Evolutionary conservation across 306 rosid species (phyloP).

Genomic region (Canavalia gladiata): DNA sequence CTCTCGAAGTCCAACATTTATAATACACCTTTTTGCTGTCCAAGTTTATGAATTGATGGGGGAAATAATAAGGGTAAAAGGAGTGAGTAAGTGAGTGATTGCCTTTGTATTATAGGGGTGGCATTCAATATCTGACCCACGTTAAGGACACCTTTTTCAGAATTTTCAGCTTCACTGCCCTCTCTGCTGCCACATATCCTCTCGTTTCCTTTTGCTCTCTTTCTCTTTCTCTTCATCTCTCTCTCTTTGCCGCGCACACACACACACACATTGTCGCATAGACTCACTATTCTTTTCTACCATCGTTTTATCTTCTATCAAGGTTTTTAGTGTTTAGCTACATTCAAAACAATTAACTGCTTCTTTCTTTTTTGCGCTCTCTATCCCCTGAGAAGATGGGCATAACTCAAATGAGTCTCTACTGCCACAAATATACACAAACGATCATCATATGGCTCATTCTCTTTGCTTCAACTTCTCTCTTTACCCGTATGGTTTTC

Average conservation of each 20-base stretch:
- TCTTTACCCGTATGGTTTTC: slow-evolving; percentile 47
- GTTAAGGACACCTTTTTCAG: slow-evolving; percentile 54
- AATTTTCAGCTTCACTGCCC: slow-evolving; percentile 51
- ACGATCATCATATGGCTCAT: slow-evolving; percentile 49
- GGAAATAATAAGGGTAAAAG: slow-evolving; percentile 38
- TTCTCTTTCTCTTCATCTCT: slow-evolving; percentile 28
- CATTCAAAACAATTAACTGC: slow-evolving; percentile 48
- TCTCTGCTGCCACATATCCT: slow-evolving; percentile 53
- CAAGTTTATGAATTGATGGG: slow-evolving; percentile 39
- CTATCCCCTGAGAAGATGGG: slow-evolving; percentile 59
- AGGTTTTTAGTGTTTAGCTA: slow-evolving; percentile 45
- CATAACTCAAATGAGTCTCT: slow-evolving; percentile 56
- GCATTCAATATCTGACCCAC: slow-evolving; percentile 73
- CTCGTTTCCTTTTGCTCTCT: not conserved
- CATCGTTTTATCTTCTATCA: slow-evolving; percentile 48
- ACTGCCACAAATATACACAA: slow-evolving; percentile 61
- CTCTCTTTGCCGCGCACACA: not conserved
- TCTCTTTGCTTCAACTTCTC: slow-evolving; percentile 62
- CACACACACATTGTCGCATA: slow-evolving; percentile 17
- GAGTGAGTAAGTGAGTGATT: not conserved
- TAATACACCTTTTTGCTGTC: slow-evolving; percentile 28
- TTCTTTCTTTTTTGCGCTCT: slow-evolving; percentile 45
- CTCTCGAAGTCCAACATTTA: slow-evolving; percentile 10
- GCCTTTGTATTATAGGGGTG: slow-evolving; percentile 61
- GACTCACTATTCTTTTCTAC: slow-evolving; percentile 45